Percentiles rank a stretch among this genome's conserved stretches.
Conservation (phyloP, 768 basidiomycete genomes). For the Amanita fuliginea region DNA sequence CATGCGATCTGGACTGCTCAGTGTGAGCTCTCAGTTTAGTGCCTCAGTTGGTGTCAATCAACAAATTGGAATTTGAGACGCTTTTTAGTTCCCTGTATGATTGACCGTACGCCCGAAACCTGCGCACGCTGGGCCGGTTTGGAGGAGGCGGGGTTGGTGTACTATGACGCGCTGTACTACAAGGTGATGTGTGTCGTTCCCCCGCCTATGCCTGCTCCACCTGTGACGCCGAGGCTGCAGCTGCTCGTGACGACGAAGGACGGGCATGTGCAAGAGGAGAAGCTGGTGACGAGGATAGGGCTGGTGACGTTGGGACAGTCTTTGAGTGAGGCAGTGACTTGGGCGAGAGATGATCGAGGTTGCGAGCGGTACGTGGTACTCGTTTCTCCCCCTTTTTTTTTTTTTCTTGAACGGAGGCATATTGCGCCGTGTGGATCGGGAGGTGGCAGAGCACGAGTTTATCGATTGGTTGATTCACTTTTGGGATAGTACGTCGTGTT, state of each 20-base stretch:
- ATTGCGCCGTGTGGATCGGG: slow-evolving; percentile 79
- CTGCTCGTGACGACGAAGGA: slow-evolving; percentile 49
- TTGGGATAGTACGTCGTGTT: slow-evolving; percentile 79
- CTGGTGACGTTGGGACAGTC: slow-evolving; percentile 80
- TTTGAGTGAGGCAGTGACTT: slow-evolving; percentile 85
- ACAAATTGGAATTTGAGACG: no score
- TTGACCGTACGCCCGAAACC: no score
- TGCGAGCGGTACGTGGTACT: slow-evolving; percentile 49
- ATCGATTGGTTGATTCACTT: slow-evolving; percentile 90
- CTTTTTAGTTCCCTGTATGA: no score
- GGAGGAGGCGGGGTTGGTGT: slow-evolving; percentile 83
- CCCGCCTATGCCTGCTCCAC: slow-evolving; percentile 47
- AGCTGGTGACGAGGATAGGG: slow-evolving; percentile 84
- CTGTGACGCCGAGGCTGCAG: slow-evolving; percentile 21
- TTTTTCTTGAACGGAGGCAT: no score
- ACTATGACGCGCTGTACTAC: slow-evolving; percentile 86
- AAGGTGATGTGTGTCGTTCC: slow-evolving; percentile 68
- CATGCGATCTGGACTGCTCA: slow-evolving; percentile 4
- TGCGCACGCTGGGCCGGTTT: slow-evolving; percentile 71
- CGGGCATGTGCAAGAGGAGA: slow-evolving; percentile 41
- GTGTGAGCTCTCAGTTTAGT: background rate
- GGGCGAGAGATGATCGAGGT: slow-evolving; percentile 94
- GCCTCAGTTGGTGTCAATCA: no score
- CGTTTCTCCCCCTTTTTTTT: background rate
- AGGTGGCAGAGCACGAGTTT: slow-evolving; percentile 92